Conservation (phyloP, 140 eudicot species). For the Oenanthe javanica region DNA sequence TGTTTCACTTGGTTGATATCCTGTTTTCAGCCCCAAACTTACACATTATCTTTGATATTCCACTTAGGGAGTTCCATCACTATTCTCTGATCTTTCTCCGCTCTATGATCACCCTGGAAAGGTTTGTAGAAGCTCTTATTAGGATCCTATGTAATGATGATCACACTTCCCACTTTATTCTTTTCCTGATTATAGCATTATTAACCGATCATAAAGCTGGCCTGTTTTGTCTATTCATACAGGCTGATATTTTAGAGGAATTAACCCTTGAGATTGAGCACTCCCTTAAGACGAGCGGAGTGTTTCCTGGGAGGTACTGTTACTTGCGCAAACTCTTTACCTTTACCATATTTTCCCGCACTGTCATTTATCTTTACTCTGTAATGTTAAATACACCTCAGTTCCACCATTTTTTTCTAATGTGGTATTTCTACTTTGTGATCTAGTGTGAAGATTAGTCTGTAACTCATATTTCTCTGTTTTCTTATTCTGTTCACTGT, state of each 20-base stretch:
- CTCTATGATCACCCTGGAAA: conserved; percentile 88
- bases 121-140: conserved; percentile 42
- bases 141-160: background rate
- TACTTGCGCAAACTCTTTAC: conserved; percentile 1
- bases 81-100: conserved; percentile 98
- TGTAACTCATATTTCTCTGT: background rate
- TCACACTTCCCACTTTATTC: background rate
- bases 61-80: conserved; percentile 88
- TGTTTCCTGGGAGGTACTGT: conserved; percentile 76
- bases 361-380: background rate
- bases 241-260: conserved; percentile 79
- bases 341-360: background rate
- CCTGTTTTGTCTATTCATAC: conserved; percentile 19
- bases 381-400: background rate
- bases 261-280: conserved; percentile 70
- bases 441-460: background rate
- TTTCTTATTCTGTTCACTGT: background rate
- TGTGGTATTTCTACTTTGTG: background rate
- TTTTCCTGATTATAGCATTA: background rate
- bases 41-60: conserved; percentile 12
- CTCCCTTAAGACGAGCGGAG: conserved; percentile 67
- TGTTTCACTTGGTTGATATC: conserved; percentile 6
- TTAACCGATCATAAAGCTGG: background rate
- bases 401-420: background rate
- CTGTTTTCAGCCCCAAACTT: conserved; percentile 16